Evolutionary conservation across 345 rosid species (phyloP).

Genomic region (Brassica incana): DNA sequence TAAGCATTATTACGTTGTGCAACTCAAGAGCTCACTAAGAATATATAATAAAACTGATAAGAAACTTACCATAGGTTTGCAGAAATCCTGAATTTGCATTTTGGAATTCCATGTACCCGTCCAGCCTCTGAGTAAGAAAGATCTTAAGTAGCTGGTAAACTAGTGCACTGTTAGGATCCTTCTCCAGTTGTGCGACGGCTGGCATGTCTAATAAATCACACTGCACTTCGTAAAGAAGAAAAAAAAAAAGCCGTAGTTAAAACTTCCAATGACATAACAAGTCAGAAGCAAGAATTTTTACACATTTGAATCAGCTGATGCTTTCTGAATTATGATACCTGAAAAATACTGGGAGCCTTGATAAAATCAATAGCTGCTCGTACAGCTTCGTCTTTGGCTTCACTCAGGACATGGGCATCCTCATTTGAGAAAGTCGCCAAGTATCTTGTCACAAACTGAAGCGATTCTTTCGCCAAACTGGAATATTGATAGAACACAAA

Average conservation of each 20-base stretch:
- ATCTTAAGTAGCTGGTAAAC: conserved; percentile 83
- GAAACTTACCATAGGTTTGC: conserved; percentile 61
- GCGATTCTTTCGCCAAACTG: conserved; percentile 75
- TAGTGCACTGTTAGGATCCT: conserved; percentile 63
- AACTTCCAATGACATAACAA: neutral
- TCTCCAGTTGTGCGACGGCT: conserved; percentile 81
- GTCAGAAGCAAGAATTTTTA: conserved; percentile 2
- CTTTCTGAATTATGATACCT: conserved; percentile 48
- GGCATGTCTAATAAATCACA: conserved; percentile 91
- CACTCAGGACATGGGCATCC: conserved; percentile 58
- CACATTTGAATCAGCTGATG: neutral
- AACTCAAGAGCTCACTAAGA: neutral
- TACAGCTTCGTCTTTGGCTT: conserved; percentile 91
- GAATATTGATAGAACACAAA: neutral
- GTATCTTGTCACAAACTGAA: conserved; percentile 74
- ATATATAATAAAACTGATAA: neutral
- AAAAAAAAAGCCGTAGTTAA: neutral
- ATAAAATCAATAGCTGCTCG: conserved; percentile 75
- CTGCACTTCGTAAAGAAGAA: conserved; percentile 45
- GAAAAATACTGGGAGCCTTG: conserved; percentile 76
- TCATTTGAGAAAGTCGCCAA: conserved; percentile 81
- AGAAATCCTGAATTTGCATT: conserved; percentile 66
- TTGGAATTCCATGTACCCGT: conserved; percentile 75
- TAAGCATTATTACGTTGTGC: neutral
- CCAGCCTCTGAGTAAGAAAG: conserved; percentile 74